Percentiles rank a stretch among this genome's conserved stretches.
These are phyloP conservation scores for Apiospora phragmitis DNA, from an alignment of 2,329 filamentous ascomycete genomes.

Conservation along the genomic window DNA sequence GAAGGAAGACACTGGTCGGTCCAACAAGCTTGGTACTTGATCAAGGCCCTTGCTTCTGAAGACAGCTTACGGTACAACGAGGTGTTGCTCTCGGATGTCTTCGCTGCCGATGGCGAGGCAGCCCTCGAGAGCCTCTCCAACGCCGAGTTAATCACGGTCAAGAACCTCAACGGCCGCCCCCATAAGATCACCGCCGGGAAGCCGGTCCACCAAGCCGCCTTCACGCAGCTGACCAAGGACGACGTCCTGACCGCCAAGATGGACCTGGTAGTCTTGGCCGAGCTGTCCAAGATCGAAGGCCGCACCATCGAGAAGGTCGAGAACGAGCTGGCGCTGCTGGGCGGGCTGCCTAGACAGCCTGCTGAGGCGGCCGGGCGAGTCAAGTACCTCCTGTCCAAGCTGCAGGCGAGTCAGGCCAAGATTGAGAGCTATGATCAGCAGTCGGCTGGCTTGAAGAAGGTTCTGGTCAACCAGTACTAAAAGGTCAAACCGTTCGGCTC, in stretches of 20 bases:
- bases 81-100: conserved; percentile 74
- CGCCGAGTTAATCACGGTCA: conserved; percentile 81
- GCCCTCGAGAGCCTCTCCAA: conserved; percentile 80
- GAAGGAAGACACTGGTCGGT: conserved; percentile 67
- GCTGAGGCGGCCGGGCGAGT: conserved; percentile 66
- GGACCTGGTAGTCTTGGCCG: conserved; percentile 67
- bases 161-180: conserved; percentile 73
- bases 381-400: conserved; percentile 71
- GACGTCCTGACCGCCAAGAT: conserved; percentile 72
- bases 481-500: neutral
- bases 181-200: conserved; percentile 76
- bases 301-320: conserved; percentile 78
- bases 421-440: conserved; percentile 74
- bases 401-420: conserved; percentile 72
- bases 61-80: conserved; percentile 81
- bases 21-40: conserved; percentile 87
- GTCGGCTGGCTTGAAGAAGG: conserved; percentile 70
- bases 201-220: conserved; percentile 84
- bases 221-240: conserved; percentile 70
- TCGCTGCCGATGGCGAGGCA: conserved; percentile 68
- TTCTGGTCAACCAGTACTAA: conserved; percentile 47
- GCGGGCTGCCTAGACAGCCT: conserved; percentile 68
- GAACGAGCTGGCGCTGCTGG: conserved; percentile 72
- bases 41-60: conserved; percentile 73
- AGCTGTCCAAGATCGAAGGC: conserved; percentile 71